Evolutionary conservation across 139 green algal species (phyloP), one percentile per base, ranked within the genome.

Genomic region (Micractinium conductrix): DNA sequence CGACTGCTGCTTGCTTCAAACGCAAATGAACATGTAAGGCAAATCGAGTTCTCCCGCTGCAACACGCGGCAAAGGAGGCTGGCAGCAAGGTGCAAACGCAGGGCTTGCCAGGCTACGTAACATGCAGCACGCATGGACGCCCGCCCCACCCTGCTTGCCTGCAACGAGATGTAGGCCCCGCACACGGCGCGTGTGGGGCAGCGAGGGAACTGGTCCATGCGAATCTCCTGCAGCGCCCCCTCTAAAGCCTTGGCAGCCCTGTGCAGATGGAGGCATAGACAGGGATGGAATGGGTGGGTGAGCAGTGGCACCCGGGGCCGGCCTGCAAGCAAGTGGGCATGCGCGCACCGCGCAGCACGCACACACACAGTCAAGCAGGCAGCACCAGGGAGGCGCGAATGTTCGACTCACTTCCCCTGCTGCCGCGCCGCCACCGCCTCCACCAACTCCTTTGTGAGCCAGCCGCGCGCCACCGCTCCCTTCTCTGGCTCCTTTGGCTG

Each of bases 81-180:
- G n/a, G n/a, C n/a, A n/a, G n/a, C n/a, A n/a, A n/a, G n/a, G n/a
- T n/a, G n/a, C n/a, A n/a, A n/a, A n/a, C n/a, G n/a, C n/a, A n/a
- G n/a, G n/a, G n/a, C n/a, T n/a, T n/a, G n/a, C n/a, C n/a, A n/a
- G n/a, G n/a, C n/a, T n/a, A n/a, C n/a, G n/a, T n/a, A n/a, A n/a
- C n/a, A n/a, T n/a, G n/a, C n/a, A n/a, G n/a, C n/a, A n/a, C n/a
- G n/a, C n/a, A n/a, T n/a, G n/a, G n/a, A n/a, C n/a, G n/a, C 60
- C 60, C 35, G 60, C 28, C 28, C n/a, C n/a, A 4, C 2, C 43
- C 30, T n/a, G n/a, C 68, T 21, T n/a, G 76, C 60, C 74, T 81
- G 75, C 35, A 92, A 74, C 5, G 90, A 86, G 45, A 97, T 84
- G 84, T 92, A 96, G 2, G 90, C 90, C 16, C 91, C 93, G 72